Percentiles rank a stretch among this genome's conserved stretches.
These are phyloP conservation scores for Dactylellina cionopaga DNA, from an alignment of 2,329 filamentous ascomycete genomes.

Conservation along the genomic window DNA sequence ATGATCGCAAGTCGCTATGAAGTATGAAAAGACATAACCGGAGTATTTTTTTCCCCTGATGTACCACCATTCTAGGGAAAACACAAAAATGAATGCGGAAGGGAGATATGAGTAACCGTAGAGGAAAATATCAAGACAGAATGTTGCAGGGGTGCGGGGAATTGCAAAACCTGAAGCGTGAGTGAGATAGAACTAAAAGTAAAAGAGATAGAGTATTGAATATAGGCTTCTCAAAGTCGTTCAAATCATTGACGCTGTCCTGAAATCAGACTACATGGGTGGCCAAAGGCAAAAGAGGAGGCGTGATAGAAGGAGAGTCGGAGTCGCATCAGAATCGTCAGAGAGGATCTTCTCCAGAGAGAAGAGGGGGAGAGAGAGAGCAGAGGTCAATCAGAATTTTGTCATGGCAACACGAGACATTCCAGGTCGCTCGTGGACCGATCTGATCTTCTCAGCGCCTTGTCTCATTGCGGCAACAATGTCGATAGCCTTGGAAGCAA, in stretches of 20 bases:
- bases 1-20: constrained; percentile 49
- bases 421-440: constrained; percentile 46
- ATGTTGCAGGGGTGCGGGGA: constrained; percentile 24
- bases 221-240: constrained; percentile 30
- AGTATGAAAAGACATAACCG: constrained; percentile 12
- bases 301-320: constrained; percentile 31
- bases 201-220: constrained; percentile 6
- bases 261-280: constrained; percentile 11
- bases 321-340: constrained; percentile 43
- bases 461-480: constrained; percentile 51
- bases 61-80: constrained; percentile 34
- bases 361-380: constrained; percentile 11
- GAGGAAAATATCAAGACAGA: constrained; percentile 22
- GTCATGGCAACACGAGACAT: constrained; percentile 34
- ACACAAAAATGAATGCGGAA: constrained; percentile 37
- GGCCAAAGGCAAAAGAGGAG: constrained; percentile 6
- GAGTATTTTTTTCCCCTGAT: constrained; percentile 31
- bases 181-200: constrained; percentile 7
- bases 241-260: constrained; percentile 35
- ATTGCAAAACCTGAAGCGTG: constrained; percentile 6
- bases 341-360: not conserved
- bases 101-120: constrained; percentile 52
- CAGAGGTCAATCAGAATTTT: constrained; percentile 34
- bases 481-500: constrained; percentile 49
- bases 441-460: constrained; percentile 50